phyloP scores from a whole-genome alignment of 306 rosid species.

The Dalbergia cochinchinensis region DNA sequence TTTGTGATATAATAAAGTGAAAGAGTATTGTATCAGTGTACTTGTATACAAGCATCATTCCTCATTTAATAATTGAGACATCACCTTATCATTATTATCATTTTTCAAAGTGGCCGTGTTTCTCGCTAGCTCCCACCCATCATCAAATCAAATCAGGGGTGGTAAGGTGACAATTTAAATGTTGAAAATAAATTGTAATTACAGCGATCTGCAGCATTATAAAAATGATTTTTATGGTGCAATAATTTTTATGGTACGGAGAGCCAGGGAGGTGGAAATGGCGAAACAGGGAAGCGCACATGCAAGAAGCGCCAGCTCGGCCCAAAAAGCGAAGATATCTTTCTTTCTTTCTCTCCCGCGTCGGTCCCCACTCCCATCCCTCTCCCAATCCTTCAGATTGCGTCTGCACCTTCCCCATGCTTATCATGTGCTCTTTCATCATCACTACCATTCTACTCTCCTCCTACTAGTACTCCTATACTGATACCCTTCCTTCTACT shows the following conservation, averaged over 20 bases:
- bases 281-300: background rate
- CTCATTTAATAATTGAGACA: no score
- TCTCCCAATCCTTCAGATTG: constrained; percentile 25
- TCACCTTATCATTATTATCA: no score
- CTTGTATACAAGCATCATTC: no score
- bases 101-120: no score
- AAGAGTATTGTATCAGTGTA: no score
- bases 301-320: constrained; percentile 23
- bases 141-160: no score
- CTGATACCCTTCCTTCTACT: background rate
- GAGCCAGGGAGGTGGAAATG: background rate
- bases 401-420: constrained; percentile 40
- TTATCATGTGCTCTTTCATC: constrained; percentile 48
- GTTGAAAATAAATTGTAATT: no score
- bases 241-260: background rate
- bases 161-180: no score
- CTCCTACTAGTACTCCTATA: background rate
- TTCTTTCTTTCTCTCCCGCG: background rate
- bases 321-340: constrained; percentile 40
- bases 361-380: constrained; percentile 31
- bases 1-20: no score
- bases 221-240: no score
- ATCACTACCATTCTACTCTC: background rate
- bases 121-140: no score
- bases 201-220: no score